These are phyloP conservation scores for Zygosaccharomyces pseudobailii DNA, from an alignment of 1,139 yeast species.

Conservation along the genomic window DNA sequence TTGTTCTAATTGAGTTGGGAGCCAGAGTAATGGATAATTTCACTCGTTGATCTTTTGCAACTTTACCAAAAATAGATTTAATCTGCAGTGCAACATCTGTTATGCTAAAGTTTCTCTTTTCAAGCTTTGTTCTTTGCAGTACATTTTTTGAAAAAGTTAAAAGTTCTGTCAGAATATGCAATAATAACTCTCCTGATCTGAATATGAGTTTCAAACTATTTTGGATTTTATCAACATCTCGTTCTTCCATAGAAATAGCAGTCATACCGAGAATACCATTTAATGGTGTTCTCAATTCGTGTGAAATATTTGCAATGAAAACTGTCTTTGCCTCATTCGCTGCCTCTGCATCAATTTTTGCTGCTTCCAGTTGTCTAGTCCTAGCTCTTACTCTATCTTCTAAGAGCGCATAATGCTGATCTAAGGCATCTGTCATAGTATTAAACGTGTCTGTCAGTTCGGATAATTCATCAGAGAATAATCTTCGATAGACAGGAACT, in stretches of 20 bases:
- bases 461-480: slow-evolving; percentile 79
- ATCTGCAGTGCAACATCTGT: slow-evolving; percentile 79
- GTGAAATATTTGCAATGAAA: slow-evolving; percentile 93
- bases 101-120: slow-evolving; percentile 67
- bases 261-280: slow-evolving; percentile 97
- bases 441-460: slow-evolving; percentile 86
- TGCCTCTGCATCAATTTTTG: slow-evolving; percentile 83
- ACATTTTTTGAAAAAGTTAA: slow-evolving; percentile 87
- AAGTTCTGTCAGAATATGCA: slow-evolving; percentile 84
- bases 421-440: slow-evolving; percentile 84
- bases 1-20: slow-evolving; percentile 57
- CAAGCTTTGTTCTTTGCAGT: slow-evolving; percentile 78
- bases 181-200: slow-evolving; percentile 78
- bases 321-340: slow-evolving; percentile 92
- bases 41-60: slow-evolving; percentile 75
- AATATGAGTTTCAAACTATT: slow-evolving; percentile 71
- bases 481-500: slow-evolving; percentile 51
- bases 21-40: slow-evolving; percentile 50
- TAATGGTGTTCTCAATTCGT: slow-evolving; percentile 89
- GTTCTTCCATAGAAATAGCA: slow-evolving; percentile 84
- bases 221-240: slow-evolving; percentile 58
- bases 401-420: slow-evolving; percentile 72
- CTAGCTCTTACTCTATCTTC: slow-evolving; percentile 88
- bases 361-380: slow-evolving; percentile 83
- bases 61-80: slow-evolving; percentile 79